Base-by-base conservation (phyloP, 208 protist genomes). In the Crithidia mellificae region DNA sequence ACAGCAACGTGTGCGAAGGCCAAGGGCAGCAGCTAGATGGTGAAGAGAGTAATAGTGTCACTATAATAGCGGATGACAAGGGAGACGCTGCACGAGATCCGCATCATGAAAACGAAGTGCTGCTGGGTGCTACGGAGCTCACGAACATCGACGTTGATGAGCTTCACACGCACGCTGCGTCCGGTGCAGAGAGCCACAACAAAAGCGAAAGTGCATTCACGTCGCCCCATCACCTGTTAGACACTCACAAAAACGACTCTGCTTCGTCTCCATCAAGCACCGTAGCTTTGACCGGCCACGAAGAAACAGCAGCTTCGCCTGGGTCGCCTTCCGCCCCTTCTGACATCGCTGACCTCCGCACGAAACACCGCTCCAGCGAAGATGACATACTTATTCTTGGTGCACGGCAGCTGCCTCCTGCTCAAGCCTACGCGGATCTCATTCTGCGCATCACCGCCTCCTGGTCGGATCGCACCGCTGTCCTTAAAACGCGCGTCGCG, bases 371-470 rank as follows among this genome's bases (percentile, higher is more conserved):
- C 29, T 5, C 29, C 6, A 19, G 9, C 19, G 72, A 74, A 17
- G 75, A 82, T 12, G 77, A 74, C 7, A 81, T 81, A 29, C 55
- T 53, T 6, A 62, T 94, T 24, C 49, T 89, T 19, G 78, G 78
- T 30, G 68, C 76, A 17, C 68, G 84, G 9, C 78, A 81, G 52
- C 68, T 80, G 8, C 59, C 78, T 3, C 76, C 81, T 1, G 53
- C 63, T 20, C 68, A 81, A n/a, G 81, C 74, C 24, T 94, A 94
- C 59, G 64, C 65, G 4, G 72, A 78, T 29, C 74, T 77, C 0
- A 69, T 92, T 6, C 62, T 79, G 11, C 73, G 82, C 52, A 78
- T 65, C 44, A 44, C 73, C 0, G 30, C 57, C 0, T 63, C 72
- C 27, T 74, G 84, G 62, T 47, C 80, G 49, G 62, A 56, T 30